Evolutionary conservation across 371 early-diverging fungal genomes (phyloP).

Genomic region (Syncephalastrum sp.): DNA sequence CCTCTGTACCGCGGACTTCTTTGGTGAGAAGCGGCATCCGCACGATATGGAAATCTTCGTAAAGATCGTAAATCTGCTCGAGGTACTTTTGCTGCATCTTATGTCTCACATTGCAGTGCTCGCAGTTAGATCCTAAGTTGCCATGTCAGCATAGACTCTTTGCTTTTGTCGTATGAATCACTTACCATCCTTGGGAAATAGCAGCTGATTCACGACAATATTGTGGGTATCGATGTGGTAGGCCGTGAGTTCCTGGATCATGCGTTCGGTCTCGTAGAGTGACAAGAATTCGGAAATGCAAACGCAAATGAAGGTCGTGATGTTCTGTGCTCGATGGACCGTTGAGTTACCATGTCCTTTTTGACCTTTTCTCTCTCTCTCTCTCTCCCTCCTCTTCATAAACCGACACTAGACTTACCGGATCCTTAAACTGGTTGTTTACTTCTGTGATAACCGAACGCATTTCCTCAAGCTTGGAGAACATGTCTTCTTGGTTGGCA

Average conservation of each 20-base stretch:
- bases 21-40: conserved; percentile 92
- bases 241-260: conserved; percentile 97
- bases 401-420: conserved; percentile 54
- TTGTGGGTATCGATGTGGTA: conserved; percentile 98
- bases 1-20: conserved; percentile 95
- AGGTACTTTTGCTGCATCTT: conserved; percentile 99
- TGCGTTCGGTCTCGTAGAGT: conserved; percentile 97
- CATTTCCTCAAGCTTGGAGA: conserved; percentile 93
- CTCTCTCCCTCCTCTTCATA: not conserved
- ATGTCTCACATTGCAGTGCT: conserved; percentile 91
- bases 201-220: conserved; percentile 97
- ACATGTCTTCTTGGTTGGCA: conserved; percentile 92
- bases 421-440: conserved; percentile 95
- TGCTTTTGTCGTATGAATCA: not conserved
- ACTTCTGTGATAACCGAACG: conserved; percentile 93
- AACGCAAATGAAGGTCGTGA: conserved; percentile 97
- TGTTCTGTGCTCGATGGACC: conserved; percentile 59
- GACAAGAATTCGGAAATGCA: conserved; percentile 99
- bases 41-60: conserved; percentile 94
- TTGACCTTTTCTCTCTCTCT: not conserved
- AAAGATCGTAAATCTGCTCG: conserved; percentile 96
- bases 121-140: conserved; percentile 78
- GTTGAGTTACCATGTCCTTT: not conserved
- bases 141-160: not conserved
- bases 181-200: conserved; percentile 88